A percentile compares a stretch with the other conserved stretches of the same genome.
phyloP scores from a whole-genome alignment of 2,329 filamentous ascomycete genomes.

The Trichoderma pleuroti region DNA sequence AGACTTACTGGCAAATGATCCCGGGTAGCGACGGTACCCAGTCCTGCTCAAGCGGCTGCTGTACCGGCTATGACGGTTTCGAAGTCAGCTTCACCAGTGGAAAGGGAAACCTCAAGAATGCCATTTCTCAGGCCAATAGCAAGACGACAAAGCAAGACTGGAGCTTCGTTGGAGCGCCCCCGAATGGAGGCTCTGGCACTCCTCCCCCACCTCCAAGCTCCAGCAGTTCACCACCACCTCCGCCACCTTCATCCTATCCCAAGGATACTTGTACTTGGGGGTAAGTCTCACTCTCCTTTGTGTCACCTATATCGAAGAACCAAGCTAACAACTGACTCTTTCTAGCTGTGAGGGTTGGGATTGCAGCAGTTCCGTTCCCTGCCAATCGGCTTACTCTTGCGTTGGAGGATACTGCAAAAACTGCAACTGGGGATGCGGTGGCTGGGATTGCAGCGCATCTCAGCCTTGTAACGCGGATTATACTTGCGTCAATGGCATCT shows the following conservation, averaged over 20 bases:
- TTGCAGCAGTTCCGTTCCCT: neutral
- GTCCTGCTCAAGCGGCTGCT: neutral
- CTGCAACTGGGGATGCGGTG: conserved; percentile 6
- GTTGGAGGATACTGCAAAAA: conserved; percentile 8
- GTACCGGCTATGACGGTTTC: neutral
- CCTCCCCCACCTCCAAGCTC: neutral
- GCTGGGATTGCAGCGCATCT: neutral
- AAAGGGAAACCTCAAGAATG: neutral
- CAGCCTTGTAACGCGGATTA: conserved; percentile 11
- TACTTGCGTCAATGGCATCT: neutral
- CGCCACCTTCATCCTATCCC: neutral
- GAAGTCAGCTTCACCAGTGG: conserved; percentile 8
- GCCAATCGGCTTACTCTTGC: conserved; percentile 7
- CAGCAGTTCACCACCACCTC: neutral
- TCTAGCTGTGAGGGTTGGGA: neutral
- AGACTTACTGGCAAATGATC: conserved; percentile 8
- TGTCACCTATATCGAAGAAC: fast-evolving
- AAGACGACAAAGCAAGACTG: conserved; percentile 8
- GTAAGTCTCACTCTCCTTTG: neutral
- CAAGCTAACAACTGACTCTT: neutral
- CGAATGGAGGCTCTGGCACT: neutral
- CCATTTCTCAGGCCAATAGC: neutral
- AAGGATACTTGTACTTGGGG: conserved; percentile 2
- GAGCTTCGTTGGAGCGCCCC: conserved; percentile 6
- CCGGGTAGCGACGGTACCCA: neutral